phyloP scores from a whole-genome alignment of 805 yeast species.

The Saccharomyces cerevisiae region DNA sequence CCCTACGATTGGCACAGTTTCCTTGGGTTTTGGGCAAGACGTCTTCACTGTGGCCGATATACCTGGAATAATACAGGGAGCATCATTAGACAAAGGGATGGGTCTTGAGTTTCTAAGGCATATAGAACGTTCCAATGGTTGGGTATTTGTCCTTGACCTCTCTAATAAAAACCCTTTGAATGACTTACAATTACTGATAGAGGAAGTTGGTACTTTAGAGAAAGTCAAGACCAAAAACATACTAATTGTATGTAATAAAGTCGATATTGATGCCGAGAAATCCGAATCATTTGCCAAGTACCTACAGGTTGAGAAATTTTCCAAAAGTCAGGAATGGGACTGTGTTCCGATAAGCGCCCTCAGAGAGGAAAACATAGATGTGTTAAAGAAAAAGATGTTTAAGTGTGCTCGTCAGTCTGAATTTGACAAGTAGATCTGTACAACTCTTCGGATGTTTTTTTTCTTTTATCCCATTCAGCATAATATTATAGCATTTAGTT shows the following conservation, averaged over 20 bases:
- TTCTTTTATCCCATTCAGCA: neutral
- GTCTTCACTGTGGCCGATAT: slow-evolving; percentile 91
- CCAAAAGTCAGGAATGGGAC: slow-evolving; percentile 48
- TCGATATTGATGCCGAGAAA: slow-evolving; percentile 50
- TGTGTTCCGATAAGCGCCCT: slow-evolving; percentile 80
- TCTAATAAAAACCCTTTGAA: slow-evolving; percentile 58
- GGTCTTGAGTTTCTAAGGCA: slow-evolving; percentile 90
- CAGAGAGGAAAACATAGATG: slow-evolving; percentile 62
- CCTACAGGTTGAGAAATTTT: slow-evolving; percentile 36
- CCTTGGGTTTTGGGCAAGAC: slow-evolving; percentile 50
- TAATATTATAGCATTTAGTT: neutral
- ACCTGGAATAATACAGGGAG: slow-evolving; percentile 91
- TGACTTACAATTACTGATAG: slow-evolving; percentile 54
- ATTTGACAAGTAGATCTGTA: neutral
- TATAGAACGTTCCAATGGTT: slow-evolving; percentile 82
- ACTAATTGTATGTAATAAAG: slow-evolving; percentile 87
- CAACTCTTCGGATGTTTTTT: neutral
- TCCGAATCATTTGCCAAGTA: slow-evolving; percentile 42
- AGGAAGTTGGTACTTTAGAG: slow-evolving; percentile 59
- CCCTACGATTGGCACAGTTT: slow-evolving; percentile 87
- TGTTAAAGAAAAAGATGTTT: slow-evolving; percentile 64
- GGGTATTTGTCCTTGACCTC: slow-evolving; percentile 77
- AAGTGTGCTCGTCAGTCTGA: slow-evolving; percentile 26
- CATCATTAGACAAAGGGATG: slow-evolving; percentile 78
- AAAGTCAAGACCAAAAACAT: slow-evolving; percentile 54